Base-by-base conservation (phyloP, 345 rosid genomes). In the Pelargonium nanum region DNA sequence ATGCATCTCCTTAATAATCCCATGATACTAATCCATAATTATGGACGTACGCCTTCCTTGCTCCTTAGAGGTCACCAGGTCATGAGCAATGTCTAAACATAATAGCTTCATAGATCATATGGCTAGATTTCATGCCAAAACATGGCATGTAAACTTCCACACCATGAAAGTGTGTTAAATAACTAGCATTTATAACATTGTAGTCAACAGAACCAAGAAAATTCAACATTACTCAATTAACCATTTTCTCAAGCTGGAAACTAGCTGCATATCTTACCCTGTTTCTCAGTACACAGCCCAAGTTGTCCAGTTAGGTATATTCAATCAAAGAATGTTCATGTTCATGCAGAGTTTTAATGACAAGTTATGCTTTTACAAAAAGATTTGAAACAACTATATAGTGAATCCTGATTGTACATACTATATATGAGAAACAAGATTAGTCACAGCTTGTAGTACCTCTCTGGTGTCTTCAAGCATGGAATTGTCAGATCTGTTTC, bases 401-500 rank as follows among this genome's bases (percentile, higher is more conserved):
- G 12, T 9, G 12, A 34, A 34, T 34, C 6, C 12, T 3, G 45
- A 34, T 34, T 34, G 45, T 10, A 34, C 45, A 4, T 34, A 15
- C 45, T 34, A 4, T 9, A 34, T 34, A 34, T 24, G 20, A 20
- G 2, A 26, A 51, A 16, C 8, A 51, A 48, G 64, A 24, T n/a
- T 34, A 56, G 20, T 61, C n/a, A 15, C 50, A 62, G 28, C 17
- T 34, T 21, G 45, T 26, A 40, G 55, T 78, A 93, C 99, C 96
- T 86, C 63, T 87, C 88, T 4, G 99, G 97, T 22, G 88, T 93
- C 87, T 85, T 93, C 72, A 93, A 70, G 75, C 96, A 89, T 50
- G 97, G 96, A 77, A 79, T 75, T 25, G 83, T 66, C 87, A 92
- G 74, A 75, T 87, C 95, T 79, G 74, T 65, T 53, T 73, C 79